Base-by-base conservation (phyloP, 768 basidiomycete genomes). In the Strobilomyces confusus region DNA sequence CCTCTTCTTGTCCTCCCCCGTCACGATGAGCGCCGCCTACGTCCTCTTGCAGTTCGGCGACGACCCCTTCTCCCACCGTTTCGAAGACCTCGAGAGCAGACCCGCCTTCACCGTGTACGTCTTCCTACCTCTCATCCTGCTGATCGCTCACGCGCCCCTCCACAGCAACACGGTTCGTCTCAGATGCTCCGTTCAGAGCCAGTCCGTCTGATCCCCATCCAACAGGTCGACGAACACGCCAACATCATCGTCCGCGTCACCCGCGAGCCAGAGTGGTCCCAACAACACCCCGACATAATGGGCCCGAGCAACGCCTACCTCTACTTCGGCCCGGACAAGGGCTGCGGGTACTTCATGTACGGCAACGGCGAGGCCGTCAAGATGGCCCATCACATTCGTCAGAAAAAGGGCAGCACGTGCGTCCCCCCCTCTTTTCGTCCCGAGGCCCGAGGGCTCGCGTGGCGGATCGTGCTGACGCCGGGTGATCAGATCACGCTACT, bases 271-370 rank as follows among this genome's bases (percentile, higher is more conserved):
- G 74, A 72, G 20, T 90, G 89, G 88, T 74, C 80, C 22, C 77
- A 82, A 60, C 82, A 81, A 51, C 82, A 88, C 63, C 80, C 81
- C 22, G 77, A 73, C 44, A 82, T 89, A 57, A 84, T 89, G 82
- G 89, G 89, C n/a, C 89, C 89, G n/a, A 80, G 77, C 54, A 85
- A 80, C 37, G 82, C 89, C 6, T 88, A 78, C 64, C 79, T 89
- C 56, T 90, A 88, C 63, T 82, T 91, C 54, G 89, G 89, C 1
- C 87, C 89, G 6, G 73, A 74, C 38, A 77, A 74, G 49, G 60
- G 75, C 3, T 77, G 80, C 5, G 89, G 89, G 3, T 82, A 82
- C 59, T 70, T 89, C 48, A 77, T 80, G 40, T 89, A 89, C 52
- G 88, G 89, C 4, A 86, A 84, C 52, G 81, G 80, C 56, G 72